Evolutionary conservation across 2,329 filamentous ascomycete species (phyloP).

Genomic region (Trichoderma polysporum): DNA sequence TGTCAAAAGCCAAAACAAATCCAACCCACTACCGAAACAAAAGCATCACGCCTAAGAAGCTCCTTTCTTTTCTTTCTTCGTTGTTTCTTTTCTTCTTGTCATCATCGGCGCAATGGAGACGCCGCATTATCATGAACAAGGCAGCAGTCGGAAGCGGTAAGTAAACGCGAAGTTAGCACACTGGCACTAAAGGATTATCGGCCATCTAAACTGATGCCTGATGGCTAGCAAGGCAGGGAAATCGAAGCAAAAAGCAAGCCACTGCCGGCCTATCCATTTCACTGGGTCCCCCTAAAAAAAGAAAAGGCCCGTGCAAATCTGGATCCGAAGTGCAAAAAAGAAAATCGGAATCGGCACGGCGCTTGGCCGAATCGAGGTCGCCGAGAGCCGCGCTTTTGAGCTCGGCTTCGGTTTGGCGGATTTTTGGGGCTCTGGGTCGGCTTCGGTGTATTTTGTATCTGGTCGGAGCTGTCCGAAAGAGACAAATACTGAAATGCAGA

Average conservation of each 20-base stretch:
- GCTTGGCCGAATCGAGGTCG: neutral
- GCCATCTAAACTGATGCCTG: too few relatives aligned
- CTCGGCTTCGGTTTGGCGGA: slow-evolving; percentile 1
- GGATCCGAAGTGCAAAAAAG: too few relatives aligned
- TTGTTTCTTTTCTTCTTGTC: too few relatives aligned
- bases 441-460: too few relatives aligned
- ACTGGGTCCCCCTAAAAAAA: too few relatives aligned
- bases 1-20: too few relatives aligned
- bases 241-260: neutral
- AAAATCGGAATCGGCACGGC: neutral
- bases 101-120: neutral
- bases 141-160: neutral
- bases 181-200: neutral
- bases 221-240: neutral
- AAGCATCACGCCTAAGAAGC: too few relatives aligned
- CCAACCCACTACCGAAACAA: too few relatives aligned
- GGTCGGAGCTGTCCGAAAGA: too few relatives aligned
- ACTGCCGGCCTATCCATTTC: neutral
- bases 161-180: neutral
- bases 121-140: neutral
- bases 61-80: too few relatives aligned
- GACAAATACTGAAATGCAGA: too few relatives aligned
- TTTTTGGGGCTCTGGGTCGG: neutral
- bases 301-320: too few relatives aligned
- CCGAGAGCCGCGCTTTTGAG: neutral